Percentiles rank a stretch among this genome's conserved stretches.
Conservation (phyloP, 768 basidiomycete species). For the Boletales sp. region DNA sequence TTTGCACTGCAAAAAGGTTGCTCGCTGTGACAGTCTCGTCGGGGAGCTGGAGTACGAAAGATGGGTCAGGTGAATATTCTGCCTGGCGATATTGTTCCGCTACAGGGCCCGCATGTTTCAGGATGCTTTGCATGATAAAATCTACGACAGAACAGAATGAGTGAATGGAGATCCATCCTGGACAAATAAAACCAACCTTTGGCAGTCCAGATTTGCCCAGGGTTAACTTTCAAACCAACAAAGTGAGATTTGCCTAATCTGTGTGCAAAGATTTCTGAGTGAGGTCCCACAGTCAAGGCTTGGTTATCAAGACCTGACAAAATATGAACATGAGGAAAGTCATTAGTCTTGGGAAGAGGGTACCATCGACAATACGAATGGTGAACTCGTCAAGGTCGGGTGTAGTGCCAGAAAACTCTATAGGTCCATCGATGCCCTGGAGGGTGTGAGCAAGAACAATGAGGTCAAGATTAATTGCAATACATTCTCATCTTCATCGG, state of each 20-base stretch:
- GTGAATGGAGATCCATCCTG: background rate
- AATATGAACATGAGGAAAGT: conserved; percentile 3
- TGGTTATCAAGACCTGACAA: conserved; percentile 56
- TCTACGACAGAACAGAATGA: conserved; percentile 39
- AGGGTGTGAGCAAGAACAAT: conserved; percentile 4
- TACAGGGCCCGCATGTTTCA: conserved; percentile 52
- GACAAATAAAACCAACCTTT: conserved; percentile 49
- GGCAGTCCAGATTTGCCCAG: conserved; percentile 78
- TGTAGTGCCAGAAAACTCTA: conserved; percentile 69
- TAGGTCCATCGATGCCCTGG: conserved; percentile 70
- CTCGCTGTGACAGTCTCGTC: conserved; percentile 69
- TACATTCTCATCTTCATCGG: conserved; percentile 72
- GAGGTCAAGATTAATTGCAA: conserved; percentile 2
- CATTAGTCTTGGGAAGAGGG: conserved; percentile 5
- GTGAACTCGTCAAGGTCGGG: conserved; percentile 81
- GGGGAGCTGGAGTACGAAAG: conserved; percentile 71
- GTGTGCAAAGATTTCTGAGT: conserved; percentile 54
- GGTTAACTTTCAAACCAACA: conserved; percentile 55
- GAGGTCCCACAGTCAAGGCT: conserved; percentile 50
- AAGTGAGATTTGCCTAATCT: conserved; percentile 71
- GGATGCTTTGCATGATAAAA: conserved; percentile 55
- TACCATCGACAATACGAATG: conserved; percentile 77
- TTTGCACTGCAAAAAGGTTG: conserved; percentile 87
- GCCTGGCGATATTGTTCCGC: conserved; percentile 48
- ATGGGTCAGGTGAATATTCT: conserved; percentile 67